A percentile compares a stretch with the other conserved stretches of the same genome.
These are phyloP conservation scores for Smittium mucronatum DNA, from an alignment of 371 early-diverging fungal species.

Conservation along the genomic window DNA sequence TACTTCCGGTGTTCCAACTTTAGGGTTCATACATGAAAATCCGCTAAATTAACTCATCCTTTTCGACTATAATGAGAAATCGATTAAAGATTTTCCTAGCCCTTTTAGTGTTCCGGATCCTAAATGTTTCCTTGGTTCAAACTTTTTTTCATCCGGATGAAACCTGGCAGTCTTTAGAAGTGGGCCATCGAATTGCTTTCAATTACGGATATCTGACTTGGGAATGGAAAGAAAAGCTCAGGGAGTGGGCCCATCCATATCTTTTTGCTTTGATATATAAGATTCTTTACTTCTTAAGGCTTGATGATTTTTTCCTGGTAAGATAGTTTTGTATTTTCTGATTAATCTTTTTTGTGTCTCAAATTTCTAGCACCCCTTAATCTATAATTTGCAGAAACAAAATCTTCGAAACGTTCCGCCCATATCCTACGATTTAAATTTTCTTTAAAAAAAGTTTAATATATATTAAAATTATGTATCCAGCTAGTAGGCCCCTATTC, in stretches of 20 bases:
- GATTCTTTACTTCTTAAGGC: slow-evolving; percentile 35
- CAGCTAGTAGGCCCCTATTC: slow-evolving; percentile 57
- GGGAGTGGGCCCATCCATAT: slow-evolving; percentile 65
- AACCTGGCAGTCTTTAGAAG: slow-evolving; percentile 80
- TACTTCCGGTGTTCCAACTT: too few species aligned
- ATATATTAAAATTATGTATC: too few species aligned
- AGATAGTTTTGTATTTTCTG: slow-evolving; percentile 12
- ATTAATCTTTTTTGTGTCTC: slow-evolving; percentile 8
- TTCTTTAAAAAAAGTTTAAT: too few species aligned
- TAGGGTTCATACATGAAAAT: too few species aligned
- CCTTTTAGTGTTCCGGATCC: slow-evolving; percentile 43
- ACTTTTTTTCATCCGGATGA: slow-evolving; percentile 77
- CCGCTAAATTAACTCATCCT: too few species aligned
- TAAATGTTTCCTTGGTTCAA: slow-evolving; percentile 46
- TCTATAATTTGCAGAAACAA: too few species aligned
- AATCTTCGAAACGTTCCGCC: too few species aligned
- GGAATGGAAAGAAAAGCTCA: slow-evolving; percentile 62
- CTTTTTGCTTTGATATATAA: slow-evolving; percentile 60
- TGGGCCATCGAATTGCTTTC: slow-evolving; percentile 66
- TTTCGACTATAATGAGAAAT: too few species aligned
- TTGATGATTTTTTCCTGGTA: slow-evolving; percentile 43
- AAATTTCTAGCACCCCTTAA: background rate
- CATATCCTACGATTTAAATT: too few species aligned
- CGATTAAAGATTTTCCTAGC: slow-evolving; percentile 17
- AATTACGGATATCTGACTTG: slow-evolving; percentile 81